phyloP scores from a whole-genome alignment of 352 stramenopile genomes.

The Phytophthora vignae region DNA sequence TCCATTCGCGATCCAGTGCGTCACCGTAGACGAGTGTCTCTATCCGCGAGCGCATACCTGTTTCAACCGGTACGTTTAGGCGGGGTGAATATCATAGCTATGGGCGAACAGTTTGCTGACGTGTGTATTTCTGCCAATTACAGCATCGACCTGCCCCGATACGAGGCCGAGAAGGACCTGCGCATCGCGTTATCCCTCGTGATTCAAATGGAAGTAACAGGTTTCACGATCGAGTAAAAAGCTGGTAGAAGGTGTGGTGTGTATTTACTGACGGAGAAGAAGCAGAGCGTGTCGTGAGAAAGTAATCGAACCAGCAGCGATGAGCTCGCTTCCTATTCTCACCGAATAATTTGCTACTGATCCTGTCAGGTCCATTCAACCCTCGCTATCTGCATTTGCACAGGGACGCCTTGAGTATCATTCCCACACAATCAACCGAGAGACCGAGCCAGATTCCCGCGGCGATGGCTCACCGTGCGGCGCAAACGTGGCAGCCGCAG shows the following conservation, averaged over 20 bases:
- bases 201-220: slow-evolving; percentile 90
- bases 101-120: background rate
- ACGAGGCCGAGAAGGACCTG: slow-evolving; percentile 80
- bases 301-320: slow-evolving; percentile 38
- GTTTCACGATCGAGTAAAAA: slow-evolving; percentile 85
- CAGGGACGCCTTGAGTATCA: background rate
- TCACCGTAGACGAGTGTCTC: slow-evolving; percentile 80
- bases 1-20: slow-evolving; percentile 87
- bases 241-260: slow-evolving; percentile 29
- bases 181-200: slow-evolving; percentile 82
- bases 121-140: background rate
- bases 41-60: slow-evolving; percentile 89
- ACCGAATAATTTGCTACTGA: background rate
- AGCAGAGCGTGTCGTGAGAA: slow-evolving; percentile 22
- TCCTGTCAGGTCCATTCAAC: background rate
- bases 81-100: background rate
- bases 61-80: slow-evolving; percentile 79
- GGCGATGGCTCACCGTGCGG: slow-evolving; percentile 15
- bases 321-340: slow-evolving; percentile 26
- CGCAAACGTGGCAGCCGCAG: slow-evolving; percentile 61
- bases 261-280: slow-evolving; percentile 39
- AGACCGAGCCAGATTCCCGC: background rate
- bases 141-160: slow-evolving; percentile 82
- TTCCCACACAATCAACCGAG: background rate
- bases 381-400: background rate